phyloP scores from a whole-genome alignment of 2,329 filamentous ascomycete genomes.

The Diplodia seriata region DNA sequence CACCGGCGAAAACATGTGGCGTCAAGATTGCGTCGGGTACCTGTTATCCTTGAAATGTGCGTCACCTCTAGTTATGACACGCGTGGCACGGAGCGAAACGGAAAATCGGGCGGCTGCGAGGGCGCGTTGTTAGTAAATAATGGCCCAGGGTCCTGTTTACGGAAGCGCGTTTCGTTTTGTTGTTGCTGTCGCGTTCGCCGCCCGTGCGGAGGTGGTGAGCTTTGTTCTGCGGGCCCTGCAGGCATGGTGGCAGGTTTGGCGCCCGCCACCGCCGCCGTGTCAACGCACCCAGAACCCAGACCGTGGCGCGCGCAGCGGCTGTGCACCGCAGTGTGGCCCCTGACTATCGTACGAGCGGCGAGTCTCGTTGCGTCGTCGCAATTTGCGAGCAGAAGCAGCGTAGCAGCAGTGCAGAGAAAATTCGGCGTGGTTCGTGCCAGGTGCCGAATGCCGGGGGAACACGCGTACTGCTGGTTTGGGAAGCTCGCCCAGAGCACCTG shows the following conservation, averaged over 20 bases:
- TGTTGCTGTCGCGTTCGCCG: no score
- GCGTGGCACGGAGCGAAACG: not conserved
- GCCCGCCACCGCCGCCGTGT: not conserved
- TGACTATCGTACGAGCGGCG: not conserved
- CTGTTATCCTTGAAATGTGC: not conserved
- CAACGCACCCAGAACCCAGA: not conserved
- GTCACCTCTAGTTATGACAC: not conserved
- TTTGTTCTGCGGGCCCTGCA: constrained; percentile 6
- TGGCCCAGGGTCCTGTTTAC: not conserved
- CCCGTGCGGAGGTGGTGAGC: not conserved
- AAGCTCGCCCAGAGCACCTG: not conserved
- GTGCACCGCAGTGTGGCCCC: not conserved
- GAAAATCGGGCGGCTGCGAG: not conserved
- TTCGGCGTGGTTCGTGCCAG: not conserved
- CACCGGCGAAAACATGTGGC: not conserved
- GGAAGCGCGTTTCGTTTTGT: not conserved
- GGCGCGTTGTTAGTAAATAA: not conserved
- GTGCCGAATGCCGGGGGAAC: constrained; percentile 8
- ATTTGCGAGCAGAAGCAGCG: not conserved
- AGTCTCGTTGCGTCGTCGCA: not conserved
- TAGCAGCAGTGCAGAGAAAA: not conserved
- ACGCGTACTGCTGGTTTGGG: constrained; percentile 1
- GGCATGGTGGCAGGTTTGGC: not conserved
- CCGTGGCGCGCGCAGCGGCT: constrained; percentile 6
- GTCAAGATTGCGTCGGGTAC: constrained; percentile 13